Conservation (phyloP, 305 asterid species). For the Fraxinus sp. region DNA sequence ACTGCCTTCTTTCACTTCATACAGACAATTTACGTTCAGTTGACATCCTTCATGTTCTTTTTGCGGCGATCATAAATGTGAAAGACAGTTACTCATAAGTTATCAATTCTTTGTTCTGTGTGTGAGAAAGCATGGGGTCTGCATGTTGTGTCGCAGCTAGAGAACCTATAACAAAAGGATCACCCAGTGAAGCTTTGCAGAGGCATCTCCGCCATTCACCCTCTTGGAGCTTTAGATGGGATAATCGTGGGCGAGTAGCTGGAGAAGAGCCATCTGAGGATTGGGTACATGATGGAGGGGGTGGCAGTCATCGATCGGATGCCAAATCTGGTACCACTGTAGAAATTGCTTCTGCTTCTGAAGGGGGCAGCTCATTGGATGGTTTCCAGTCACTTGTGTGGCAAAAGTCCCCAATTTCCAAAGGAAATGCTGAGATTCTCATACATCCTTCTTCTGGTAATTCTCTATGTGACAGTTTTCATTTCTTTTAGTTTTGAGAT, state of each 20-base stretch:
- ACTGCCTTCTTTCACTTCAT: slow-evolving; percentile 4
- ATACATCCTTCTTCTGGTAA: slow-evolving; percentile 60
- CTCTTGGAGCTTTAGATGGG: slow-evolving; percentile 98
- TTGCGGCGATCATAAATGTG: slow-evolving; percentile 11
- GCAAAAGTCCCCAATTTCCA: slow-evolving; percentile 71
- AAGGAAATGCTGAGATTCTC: slow-evolving; percentile 41
- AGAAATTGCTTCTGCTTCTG: slow-evolving; percentile 68
- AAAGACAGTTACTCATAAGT: slow-evolving; percentile 8
- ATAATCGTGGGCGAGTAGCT: slow-evolving; percentile 83
- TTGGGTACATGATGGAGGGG: slow-evolving; percentile 57
- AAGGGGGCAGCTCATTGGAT: slow-evolving; percentile 75
- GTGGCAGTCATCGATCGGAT: slow-evolving; percentile 39
- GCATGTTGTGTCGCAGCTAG: slow-evolving; percentile 3
- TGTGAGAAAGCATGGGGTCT: slow-evolving; percentile 5
- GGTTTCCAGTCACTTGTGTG: slow-evolving; percentile 54
- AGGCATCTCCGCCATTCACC: slow-evolving; percentile 70
- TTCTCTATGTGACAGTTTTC: slow-evolving; percentile 1
- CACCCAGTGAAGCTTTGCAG: slow-evolving; percentile 1
- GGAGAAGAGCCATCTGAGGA: slow-evolving; percentile 45
- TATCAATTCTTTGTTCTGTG: slow-evolving; percentile 7
- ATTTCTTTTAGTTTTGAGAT: neutral
- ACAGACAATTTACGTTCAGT: slow-evolving; percentile 19
- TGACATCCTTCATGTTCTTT: neutral
- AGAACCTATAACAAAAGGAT: slow-evolving; percentile 1
- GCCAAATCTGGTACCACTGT: slow-evolving; percentile 56